Percentiles rank a stretch among this genome's conserved stretches.
Evolutionary conservation across 139 green algal genomes (phyloP).

Genomic region (Ettlia oleoabundans): DNA sequence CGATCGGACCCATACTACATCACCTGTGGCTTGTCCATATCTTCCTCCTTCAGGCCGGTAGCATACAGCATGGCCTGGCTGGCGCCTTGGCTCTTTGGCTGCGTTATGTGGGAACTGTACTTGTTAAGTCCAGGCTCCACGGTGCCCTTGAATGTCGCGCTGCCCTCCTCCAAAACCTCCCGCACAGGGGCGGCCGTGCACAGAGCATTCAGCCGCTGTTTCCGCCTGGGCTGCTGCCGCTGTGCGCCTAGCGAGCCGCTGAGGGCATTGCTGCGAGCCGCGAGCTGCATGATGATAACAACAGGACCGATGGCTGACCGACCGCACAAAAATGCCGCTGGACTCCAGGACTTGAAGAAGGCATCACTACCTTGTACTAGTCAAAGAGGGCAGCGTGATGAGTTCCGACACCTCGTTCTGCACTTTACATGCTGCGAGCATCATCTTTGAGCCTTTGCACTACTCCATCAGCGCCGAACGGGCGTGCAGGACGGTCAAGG

Average conservation of each 20-base stretch:
- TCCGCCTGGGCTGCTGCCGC: neutral
- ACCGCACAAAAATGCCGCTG: too few species aligned
- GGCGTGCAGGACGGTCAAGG: too few species aligned
- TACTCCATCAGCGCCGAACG: too few species aligned
- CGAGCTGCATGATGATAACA: neutral
- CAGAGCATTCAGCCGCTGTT: neutral
- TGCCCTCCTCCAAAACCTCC: conserved; percentile 31
- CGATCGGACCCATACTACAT: neutral
- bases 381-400: too few species aligned
- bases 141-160: neutral
- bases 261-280: neutral
- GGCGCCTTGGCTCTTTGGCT: conserved; percentile 96
- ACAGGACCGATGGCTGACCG: neutral
- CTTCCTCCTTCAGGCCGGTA: conserved; percentile 89
- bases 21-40: conserved; percentile 97
- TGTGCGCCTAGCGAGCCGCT: neutral
- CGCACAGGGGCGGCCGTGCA: conserved; percentile 5
- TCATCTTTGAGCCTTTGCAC: too few species aligned
- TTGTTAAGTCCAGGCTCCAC: conserved; percentile 87
- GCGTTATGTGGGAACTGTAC: conserved; percentile 92
- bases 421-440: too few species aligned
- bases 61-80: conserved; percentile 99
- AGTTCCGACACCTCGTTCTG: too few species aligned
- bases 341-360: neutral
- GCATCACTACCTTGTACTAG: neutral